phyloP scores from a whole-genome alignment of 1,284 basidiomycete genomes.

The Lignosus rhinocerotis region DNA sequence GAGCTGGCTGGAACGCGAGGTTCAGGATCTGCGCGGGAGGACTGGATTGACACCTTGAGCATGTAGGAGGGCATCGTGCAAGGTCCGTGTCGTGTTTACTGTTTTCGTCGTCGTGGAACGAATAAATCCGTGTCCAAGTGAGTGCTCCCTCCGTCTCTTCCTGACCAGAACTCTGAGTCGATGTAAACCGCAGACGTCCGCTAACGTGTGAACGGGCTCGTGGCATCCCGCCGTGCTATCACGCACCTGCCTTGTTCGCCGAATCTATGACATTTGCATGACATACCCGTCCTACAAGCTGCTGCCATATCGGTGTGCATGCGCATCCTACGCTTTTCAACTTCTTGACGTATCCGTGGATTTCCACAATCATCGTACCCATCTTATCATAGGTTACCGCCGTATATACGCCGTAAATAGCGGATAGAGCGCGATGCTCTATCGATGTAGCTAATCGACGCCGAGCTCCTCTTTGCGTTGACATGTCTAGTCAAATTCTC shows the following conservation, averaged over 20 bases:
- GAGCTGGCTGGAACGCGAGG: slow-evolving; percentile 42
- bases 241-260: neutral
- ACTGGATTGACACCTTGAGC: slow-evolving; percentile 11
- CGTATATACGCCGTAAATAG: neutral
- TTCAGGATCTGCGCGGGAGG: slow-evolving; percentile 43
- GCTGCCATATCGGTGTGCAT: neutral
- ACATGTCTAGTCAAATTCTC: no score
- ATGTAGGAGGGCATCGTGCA: no score
- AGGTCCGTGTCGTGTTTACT: neutral
- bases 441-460: no score
- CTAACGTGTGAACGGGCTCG: no score
- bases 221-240: neutral
- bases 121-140: neutral
- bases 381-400: neutral
- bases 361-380: neutral
- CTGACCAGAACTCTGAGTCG: no score
- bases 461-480: no score
- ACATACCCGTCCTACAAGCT: neutral
- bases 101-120: no score
- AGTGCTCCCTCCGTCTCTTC: neutral
- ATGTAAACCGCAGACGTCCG: no score
- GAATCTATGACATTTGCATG: neutral
- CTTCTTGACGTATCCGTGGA: neutral
- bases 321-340: neutral
- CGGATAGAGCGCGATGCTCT: neutral